Evolutionary conservation across 202 grass and related monocot species (phyloP).

Genomic region (Cymbopogon flexuosus): DNA sequence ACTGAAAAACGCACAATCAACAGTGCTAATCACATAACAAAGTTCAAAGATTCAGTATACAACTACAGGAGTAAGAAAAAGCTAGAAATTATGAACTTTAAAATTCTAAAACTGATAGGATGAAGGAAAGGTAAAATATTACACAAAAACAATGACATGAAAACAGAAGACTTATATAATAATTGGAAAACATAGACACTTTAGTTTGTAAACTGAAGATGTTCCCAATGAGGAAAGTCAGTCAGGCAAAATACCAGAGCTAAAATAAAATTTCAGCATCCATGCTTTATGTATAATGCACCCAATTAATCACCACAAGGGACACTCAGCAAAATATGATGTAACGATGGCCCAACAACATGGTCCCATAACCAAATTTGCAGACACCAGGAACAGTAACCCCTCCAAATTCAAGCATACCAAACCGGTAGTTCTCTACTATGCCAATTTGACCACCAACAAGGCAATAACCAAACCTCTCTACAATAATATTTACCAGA

Average conservation of each 20-base stretch:
- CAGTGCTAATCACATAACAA: not conserved
- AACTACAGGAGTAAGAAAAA: not conserved
- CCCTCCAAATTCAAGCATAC: not conserved
- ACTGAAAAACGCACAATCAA: not conserved
- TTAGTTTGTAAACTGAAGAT: not conserved
- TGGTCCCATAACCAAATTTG: not conserved
- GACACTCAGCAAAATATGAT: not conserved
- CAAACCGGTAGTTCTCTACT: not conserved
- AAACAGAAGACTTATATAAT: not conserved
- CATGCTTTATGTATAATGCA: not conserved
- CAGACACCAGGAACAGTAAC: not conserved
- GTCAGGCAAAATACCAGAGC: not conserved
- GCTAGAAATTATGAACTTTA: not conserved
- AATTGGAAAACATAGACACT: not conserved
- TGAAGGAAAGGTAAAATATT: not conserved
- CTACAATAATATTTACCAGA: not conserved
- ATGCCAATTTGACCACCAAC: not conserved
- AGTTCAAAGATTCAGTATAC: not conserved
- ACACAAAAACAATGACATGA: not conserved
- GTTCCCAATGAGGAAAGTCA: not conserved
- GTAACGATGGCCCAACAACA: not conserved
- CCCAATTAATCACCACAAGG: not conserved
- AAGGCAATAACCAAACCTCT: not conserved
- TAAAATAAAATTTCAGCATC: not conserved
- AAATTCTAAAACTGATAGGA: not conserved